Conservation (phyloP, 805 yeast genomes). For the Candida montana region DNA sequence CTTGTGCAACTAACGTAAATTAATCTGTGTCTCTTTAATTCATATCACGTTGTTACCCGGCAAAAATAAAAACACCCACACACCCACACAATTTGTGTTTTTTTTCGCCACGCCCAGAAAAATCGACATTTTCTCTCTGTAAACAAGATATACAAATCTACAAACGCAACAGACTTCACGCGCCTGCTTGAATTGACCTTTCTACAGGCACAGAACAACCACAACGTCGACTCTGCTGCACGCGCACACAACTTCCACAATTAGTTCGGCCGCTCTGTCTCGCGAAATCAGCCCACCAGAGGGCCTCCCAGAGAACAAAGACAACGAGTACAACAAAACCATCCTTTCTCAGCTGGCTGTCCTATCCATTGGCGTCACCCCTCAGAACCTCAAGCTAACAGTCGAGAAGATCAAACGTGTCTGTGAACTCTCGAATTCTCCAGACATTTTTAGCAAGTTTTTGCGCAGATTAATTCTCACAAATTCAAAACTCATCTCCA, state of each 20-base stretch:
- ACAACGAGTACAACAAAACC: conserved; percentile 25
- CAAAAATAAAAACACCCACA: neutral
- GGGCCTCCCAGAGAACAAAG: conserved; percentile 5
- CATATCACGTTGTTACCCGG: neutral
- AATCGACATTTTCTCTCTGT: neutral
- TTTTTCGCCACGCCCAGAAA: neutral
- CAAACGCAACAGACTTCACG: neutral
- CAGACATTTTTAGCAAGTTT: conserved; percentile 30
- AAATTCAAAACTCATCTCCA: conserved; percentile 23
- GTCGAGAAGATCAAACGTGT: conserved; percentile 43
- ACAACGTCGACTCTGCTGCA: neutral
- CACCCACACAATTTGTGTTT: neutral
- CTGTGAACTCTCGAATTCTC: conserved; percentile 28
- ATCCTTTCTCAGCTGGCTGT: conserved; percentile 50
- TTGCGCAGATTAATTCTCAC: conserved; percentile 29
- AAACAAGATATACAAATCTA: too few species aligned
- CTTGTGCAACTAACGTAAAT: too few species aligned
- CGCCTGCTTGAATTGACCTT: conserved; percentile 1
- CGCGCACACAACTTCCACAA: conserved; percentile 2
- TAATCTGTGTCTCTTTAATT: too few species aligned
- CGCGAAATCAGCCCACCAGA: conserved; percentile 10
- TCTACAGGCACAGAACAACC: neutral
- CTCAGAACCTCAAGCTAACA: conserved; percentile 35
- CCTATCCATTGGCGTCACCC: conserved; percentile 39
- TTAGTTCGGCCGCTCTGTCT: conserved; percentile 6